Base-by-base conservation (phyloP, 164 flowering plant species). In the Magnolia kwangsiensis region DNA sequence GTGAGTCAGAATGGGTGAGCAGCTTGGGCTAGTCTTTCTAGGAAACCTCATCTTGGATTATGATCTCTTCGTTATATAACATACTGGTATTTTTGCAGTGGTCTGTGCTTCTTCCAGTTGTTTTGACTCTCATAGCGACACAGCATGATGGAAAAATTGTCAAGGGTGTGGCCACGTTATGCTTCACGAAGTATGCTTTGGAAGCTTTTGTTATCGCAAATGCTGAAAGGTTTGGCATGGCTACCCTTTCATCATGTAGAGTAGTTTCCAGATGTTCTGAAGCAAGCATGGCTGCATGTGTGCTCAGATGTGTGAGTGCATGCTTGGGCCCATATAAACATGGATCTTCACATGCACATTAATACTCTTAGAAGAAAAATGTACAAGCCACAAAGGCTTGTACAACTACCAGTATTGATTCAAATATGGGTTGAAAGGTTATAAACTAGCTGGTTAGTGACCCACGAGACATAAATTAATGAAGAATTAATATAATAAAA, bases 71-170 rank as follows among this genome's bases (percentile, higher is more conserved):
- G 61, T 55, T 55, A 11, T 55, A 55, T 55, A 55, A 55, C 61
- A 11, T 55, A 11, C 13, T 55, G 61, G 61, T 55, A 55, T 51
- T 75, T 31, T 66, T 84, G 86, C 92, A 96, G 99, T 96, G 96
- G 97, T 92, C 94, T 24, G 97, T 91, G 75, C 91, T 96, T 66
- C 92, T 96, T 77, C 99, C 99, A 20, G 99, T 96, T 75, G 99
- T 96, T 77, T 83, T 96, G 82, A 94, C 97, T 73, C 97, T 96
- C 50, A 77, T 94, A n/a, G 92, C 98, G 76, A 94, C 89, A 71
- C 87, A 88, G 78, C 72, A 87, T 51, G 79, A 66, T 51, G 77
- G 77, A 78, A 75, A 51, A 51, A 0, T 82, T 75, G 29, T 85
- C 82, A 84, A 79, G 77, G 13, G 0, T 23, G 14, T 94, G 50